Percentiles rank a stretch among this genome's conserved stretches.
Conservation (phyloP, 1,139 yeast species). For the Lipomyces yarrowii region DNA sequence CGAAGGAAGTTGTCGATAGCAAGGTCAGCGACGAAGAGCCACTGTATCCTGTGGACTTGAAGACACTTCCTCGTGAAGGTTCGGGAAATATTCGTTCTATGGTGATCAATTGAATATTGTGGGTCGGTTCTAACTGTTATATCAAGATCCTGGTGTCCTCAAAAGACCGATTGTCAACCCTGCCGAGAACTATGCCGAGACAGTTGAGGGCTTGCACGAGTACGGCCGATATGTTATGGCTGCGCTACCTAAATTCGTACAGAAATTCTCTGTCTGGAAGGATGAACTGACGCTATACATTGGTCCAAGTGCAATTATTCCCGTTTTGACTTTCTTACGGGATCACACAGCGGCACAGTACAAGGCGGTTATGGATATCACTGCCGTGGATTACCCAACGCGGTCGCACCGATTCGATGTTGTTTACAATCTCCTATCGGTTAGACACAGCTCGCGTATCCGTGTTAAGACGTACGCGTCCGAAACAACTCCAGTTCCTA, state of each 20-base stretch:
- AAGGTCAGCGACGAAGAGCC: constrained; percentile 13
- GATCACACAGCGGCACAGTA: constrained; percentile 82
- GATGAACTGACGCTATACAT: constrained; percentile 79
- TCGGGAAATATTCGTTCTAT: neutral
- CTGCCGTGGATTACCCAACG: constrained; percentile 86
- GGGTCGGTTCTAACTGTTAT: neutral
- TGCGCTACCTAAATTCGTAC: constrained; percentile 78
- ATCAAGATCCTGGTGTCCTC: constrained; percentile 35
- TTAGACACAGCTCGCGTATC: constrained; percentile 83
- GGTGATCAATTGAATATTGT: neutral
- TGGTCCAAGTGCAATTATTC: constrained; percentile 75
- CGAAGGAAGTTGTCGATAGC: constrained; percentile 18
- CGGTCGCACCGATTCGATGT: constrained; percentile 86
- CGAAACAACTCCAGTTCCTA: constrained; percentile 81
- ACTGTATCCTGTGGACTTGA: constrained; percentile 25
- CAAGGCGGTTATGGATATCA: constrained; percentile 76
- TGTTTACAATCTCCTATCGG: constrained; percentile 78
- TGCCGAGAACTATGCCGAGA: constrained; percentile 71
- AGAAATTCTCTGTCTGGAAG: constrained; percentile 87
- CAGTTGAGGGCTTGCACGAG: constrained; percentile 74
- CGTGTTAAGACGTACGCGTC: constrained; percentile 88
- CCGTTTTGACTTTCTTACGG: constrained; percentile 68
- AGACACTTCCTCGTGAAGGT: constrained; percentile 23
- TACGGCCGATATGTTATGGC: constrained; percentile 81
- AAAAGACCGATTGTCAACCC: constrained; percentile 73